Percentiles rank a stretch among this genome's conserved stretches.
Evolutionary conservation across 805 yeast genomes (phyloP).

Genomic region (Jamesozyma jinghongensis): DNA sequence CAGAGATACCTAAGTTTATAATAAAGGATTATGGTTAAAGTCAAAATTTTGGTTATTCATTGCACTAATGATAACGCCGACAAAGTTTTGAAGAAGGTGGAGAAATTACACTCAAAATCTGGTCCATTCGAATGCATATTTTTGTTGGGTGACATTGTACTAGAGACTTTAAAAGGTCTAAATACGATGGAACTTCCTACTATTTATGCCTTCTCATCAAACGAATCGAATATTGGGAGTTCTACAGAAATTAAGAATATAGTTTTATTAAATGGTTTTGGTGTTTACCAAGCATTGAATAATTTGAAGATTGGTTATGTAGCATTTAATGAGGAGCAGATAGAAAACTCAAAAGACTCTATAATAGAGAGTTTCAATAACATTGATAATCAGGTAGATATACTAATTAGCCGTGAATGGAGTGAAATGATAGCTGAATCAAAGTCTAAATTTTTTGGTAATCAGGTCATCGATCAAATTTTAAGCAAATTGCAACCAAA

Average conservation of each 20-base stretch:
- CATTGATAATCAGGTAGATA: conserved; percentile 34
- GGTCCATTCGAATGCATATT: conserved; percentile 58
- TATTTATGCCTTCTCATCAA: conserved; percentile 4
- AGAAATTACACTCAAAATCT: conserved; percentile 43
- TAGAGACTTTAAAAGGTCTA: conserved; percentile 2
- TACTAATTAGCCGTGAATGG: conserved; percentile 55
- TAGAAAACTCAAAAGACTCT: conserved; percentile 19
- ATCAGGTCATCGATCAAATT: conserved; percentile 38
- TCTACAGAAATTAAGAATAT: background rate
- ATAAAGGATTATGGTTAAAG: too few species aligned
- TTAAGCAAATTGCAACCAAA: conserved; percentile 44
- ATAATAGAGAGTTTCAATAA: conserved; percentile 13
- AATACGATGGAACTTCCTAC: conserved; percentile 15
- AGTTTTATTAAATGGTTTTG: conserved; percentile 30
- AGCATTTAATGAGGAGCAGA: conserved; percentile 21
- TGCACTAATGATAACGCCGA: conserved; percentile 14
- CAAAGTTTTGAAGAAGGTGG: conserved; percentile 37
- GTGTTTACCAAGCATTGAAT: conserved; percentile 34
- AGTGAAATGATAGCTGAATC: conserved; percentile 42
- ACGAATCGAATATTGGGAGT: background rate
- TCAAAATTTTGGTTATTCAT: conserved; percentile 14
- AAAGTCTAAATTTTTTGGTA: conserved; percentile 39
- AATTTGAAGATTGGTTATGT: conserved; percentile 44
- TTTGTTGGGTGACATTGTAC: conserved; percentile 40
- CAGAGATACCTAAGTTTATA: too few species aligned